Base-by-base conservation (phyloP, 192 early-diverging fungal genomes). In the Coemansia sp. region DNA sequence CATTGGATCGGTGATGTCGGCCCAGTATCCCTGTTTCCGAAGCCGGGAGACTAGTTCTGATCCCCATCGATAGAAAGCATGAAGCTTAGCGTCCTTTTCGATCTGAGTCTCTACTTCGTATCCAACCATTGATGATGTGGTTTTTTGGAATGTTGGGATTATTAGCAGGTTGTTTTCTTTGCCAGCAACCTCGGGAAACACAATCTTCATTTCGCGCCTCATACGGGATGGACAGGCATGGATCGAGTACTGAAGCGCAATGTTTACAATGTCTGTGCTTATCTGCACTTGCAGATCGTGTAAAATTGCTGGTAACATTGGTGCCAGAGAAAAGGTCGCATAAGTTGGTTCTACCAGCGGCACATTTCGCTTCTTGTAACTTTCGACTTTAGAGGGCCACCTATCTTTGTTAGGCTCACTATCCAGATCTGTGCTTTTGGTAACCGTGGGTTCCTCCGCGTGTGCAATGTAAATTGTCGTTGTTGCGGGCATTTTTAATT, bases 1-100 rank as follows among this genome's bases (percentile, higher is more conserved):
- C 46, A 92, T 90, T 20, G 95, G 95, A 68, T 97, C 95, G 35
- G 92, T 94, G 42, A 94, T 72, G 74, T 97, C 95, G 0, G 91
- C 91, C 94, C 94, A 97, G 83, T 88, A 84, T 7, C 89, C 91
- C 30, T 72, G 58, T 20, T 75, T 60, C 39, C 78, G 72, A 28
- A 94, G 71, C 6, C 81, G 70, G 7, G 79, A 46, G 30, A 88
- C 83, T 4, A 93, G 64, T 18, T 73, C 70, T 42, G 82, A 83
- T 21, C 86, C 90, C 89, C 90, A 93, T 20, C 81, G 69, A 57
- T 91, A 83, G 72, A 94, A 93, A 86, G 91, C 68, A 66, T 87
- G 93, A 86, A 98, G 81, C 49, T 90, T 88, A 39, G 85, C 83
- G 63, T 98, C 91, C 53, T 93, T 89, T 64, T 98, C 95, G 20